Evolutionary conservation across 306 rosid genomes (phyloP).

Genomic region (Vigna unguiculata): DNA sequence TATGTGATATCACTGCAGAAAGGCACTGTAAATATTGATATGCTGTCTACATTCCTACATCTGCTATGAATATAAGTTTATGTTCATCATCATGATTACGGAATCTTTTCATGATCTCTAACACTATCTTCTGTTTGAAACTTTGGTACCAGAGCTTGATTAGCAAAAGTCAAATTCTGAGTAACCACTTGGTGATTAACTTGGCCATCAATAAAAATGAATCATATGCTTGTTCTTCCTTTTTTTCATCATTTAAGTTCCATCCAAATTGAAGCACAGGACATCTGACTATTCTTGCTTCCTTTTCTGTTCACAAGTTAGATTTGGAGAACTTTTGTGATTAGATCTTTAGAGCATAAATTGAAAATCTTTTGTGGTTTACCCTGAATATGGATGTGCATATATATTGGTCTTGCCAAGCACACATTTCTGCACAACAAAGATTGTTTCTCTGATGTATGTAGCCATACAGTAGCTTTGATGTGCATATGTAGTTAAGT

Average conservation of each 20-base stretch:
- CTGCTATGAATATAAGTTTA: conserved; percentile 1
- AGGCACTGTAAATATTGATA: conserved; percentile 39
- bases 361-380: background rate
- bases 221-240: background rate
- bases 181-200: conserved; percentile 8
- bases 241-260: background rate
- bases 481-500: conserved; percentile 5
- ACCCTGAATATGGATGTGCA: background rate
- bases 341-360: background rate
- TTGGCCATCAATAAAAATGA: background rate
- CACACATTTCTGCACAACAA: conserved; percentile 7
- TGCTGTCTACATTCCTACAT: background rate
- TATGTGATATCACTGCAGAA: conserved; percentile 30
- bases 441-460: conserved; percentile 27
- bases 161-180: conserved; percentile 4
- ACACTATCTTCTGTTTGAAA: background rate
- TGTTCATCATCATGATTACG: background rate
- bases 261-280: conserved; percentile 9
- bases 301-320: conserved; percentile 6
- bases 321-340: background rate
- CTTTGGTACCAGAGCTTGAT: background rate
- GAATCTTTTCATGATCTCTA: conserved; percentile 19
- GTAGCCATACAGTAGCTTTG: conserved; percentile 23
- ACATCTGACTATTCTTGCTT: conserved; percentile 20
- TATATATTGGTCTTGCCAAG: background rate